phyloP scores from a whole-genome alignment of 106 monocot species.

The Phalaenopsis aphrodite region DNA sequence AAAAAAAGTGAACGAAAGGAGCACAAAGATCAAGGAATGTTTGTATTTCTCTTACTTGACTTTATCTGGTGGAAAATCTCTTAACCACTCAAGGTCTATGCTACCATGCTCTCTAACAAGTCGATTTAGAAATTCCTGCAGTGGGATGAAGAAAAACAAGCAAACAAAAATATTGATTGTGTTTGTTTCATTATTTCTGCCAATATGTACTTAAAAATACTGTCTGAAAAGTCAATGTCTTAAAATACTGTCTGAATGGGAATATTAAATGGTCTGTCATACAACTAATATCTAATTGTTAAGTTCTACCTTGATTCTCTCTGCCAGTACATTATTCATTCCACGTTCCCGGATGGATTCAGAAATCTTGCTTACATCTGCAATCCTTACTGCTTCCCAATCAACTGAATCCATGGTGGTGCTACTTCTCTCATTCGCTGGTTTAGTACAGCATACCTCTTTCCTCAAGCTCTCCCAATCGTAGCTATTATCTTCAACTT shows the following conservation, averaged over 20 bases:
- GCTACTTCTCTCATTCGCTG: slow-evolving; percentile 30
- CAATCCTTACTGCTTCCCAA: slow-evolving; percentile 62
- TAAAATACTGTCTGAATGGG: background rate
- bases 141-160: background rate
- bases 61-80: slow-evolving; percentile 24
- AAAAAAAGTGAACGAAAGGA: background rate
- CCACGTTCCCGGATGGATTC: slow-evolving; percentile 65
- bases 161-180: background rate
- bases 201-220: background rate
- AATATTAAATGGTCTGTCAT: background rate
- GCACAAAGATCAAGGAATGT: background rate
- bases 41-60: slow-evolving; percentile 19
- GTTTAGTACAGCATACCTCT: slow-evolving; percentile 11
- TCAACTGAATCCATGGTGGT: slow-evolving; percentile 58
- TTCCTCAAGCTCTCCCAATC: slow-evolving; percentile 76
- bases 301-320: slow-evolving; percentile 59
- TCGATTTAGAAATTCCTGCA: slow-evolving; percentile 26
- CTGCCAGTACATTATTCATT: slow-evolving; percentile 90
- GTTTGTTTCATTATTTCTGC: background rate
- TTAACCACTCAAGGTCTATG: slow-evolving; percentile 29
- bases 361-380: slow-evolving; percentile 56
- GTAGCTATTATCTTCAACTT: slow-evolving; percentile 20
- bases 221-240: background rate
- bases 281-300: background rate
- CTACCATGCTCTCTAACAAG: slow-evolving; percentile 28